Base-by-base conservation (phyloP, 164 flowering plant genomes). In the Aristolochia contorta region DNA sequence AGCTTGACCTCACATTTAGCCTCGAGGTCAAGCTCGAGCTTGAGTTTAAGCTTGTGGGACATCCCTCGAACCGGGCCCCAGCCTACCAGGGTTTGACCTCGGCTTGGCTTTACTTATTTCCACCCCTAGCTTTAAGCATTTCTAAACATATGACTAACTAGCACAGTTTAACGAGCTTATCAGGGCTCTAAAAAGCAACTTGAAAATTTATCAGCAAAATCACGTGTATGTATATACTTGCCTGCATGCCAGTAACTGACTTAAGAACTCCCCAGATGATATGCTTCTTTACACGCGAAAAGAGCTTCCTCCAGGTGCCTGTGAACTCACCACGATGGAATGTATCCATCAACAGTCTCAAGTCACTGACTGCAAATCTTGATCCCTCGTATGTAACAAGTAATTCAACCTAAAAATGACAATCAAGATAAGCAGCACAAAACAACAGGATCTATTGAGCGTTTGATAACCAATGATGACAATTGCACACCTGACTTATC, bases 161-260 rank as follows among this genome's bases (percentile, higher is more conserved):
- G 9, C 43, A 37, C 1, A 37, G 43, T 3, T 37, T 37, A 10
- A 8, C 7, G 12, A 37, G 9, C 43, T 6, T 3, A 10, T 37
- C 43, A 37, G 43, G 43, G 7, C 7, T 6, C 43, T 8, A 37
- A 4, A 37, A 37, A 32, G 33, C 33, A 32, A 32, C 33, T 3
- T 3, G 4, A 32, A 3, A 32, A 7, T 32, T 15, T n/a, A 16
- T 21, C 25, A 15, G 16, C 30, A 45, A 9, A 45, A 13, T 13
- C 22, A 21, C 49, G 4, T 37, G 50, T 4, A 10, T 16, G 24
- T 23, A 58, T 56, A 27, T 14, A 50, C 32, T 62, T 78, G 78
- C 99, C 96, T 94, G 99, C 99, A 94, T 94, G 64, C 99, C 99
- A 6, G 99, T 94, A 43, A 94, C 96, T 65, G 99, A 94, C 80